Evolutionary conservation across 495 filamentous ascomycete species (phyloP).

Genomic region (Talaromyces thailandensis): DNA sequence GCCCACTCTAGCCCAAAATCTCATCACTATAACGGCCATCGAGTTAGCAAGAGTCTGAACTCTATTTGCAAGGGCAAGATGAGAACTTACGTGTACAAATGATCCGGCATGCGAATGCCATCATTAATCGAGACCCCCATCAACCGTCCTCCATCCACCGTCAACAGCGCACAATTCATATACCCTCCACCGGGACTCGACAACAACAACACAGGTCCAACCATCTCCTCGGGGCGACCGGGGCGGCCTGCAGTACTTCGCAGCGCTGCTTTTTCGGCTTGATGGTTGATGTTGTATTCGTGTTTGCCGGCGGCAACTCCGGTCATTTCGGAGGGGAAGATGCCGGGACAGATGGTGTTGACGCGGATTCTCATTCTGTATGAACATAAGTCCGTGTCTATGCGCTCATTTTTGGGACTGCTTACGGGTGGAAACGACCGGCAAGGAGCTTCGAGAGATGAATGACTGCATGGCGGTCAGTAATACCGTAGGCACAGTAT

Average conservation of each 20-base stretch:
- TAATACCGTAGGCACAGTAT: background rate
- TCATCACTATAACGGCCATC: background rate
- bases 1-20: background rate
- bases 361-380: slow-evolving; percentile 32
- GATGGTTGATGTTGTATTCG: slow-evolving; percentile 7
- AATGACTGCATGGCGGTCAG: background rate
- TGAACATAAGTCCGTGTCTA: background rate
- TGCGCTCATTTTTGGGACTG: too few relatives aligned
- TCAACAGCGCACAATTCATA: slow-evolving; percentile 8
- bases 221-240: background rate
- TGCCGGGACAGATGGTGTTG: slow-evolving; percentile 53
- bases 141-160: slow-evolving; percentile 10
- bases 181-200: slow-evolving; percentile 8
- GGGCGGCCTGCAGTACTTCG: slow-evolving; percentile 4
- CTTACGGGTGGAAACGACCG: background rate
- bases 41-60: background rate
- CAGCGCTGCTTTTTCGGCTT: slow-evolving; percentile 7
- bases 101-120: slow-evolving; percentile 15
- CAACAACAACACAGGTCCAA: background rate
- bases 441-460: background rate
- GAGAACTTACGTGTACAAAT: slow-evolving; percentile 11
- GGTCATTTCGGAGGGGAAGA: slow-evolving; percentile 9
- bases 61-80: too few relatives aligned
- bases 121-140: slow-evolving; percentile 14
- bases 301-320: slow-evolving; percentile 7